Base-by-base conservation (phyloP, 163 green algal genomes). In the Chlamydomonas reinhardtii region DNA sequence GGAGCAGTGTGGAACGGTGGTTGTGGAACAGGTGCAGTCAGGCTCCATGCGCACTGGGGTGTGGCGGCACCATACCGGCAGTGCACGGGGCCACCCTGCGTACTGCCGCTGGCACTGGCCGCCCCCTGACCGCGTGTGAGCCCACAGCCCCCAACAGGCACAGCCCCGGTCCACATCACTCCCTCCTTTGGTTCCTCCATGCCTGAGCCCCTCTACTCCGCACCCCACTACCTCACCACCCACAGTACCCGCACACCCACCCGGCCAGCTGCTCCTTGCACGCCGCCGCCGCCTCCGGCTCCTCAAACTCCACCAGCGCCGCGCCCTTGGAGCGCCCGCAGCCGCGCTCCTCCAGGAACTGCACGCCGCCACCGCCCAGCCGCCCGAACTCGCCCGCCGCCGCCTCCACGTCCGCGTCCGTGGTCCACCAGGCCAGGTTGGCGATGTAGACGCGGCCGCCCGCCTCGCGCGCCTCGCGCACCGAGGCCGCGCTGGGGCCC, bases 361-460 rank as follows among this genome's bases (percentile, higher is more conserved):
- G 89, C 34, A 97, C 8, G 86, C 79, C 5, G 76, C 72, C 39
- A n/a, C 43, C 43, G 8, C 43, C 8, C 37, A 87, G 54, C 4
- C 64, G 25, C 19, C 95, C 96, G 73, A 94, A 95, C 56, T 91
- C 79, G 4, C 75, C 68, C 77, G 90, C 95, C 24, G 93, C 65
- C 24, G 69, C 37, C 91, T 98, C 96, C n/a, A 98, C 74, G 29
- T 97, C 93, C 19, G 88, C 92, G 83, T 98, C 96, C 4, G 93
- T 96, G 17, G 94, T 96, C 95, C 95, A 97, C 95, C 95, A 97
- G 4, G 94, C 90, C 61, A 97, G 88, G 59, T 94, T 94, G 70
- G 87, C 90, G 20, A 97, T 83, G 80, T 96, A 96, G 8, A 97
- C 89, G 34, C 52, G 79, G 24, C 79, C 79, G 6, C 69, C 69